A percentile compares a stretch with the other conserved stretches of the same genome.
Evolutionary conservation across 768 basidiomycete species (phyloP).

Genomic region (Candolleomyces aberdarensis): DNA sequence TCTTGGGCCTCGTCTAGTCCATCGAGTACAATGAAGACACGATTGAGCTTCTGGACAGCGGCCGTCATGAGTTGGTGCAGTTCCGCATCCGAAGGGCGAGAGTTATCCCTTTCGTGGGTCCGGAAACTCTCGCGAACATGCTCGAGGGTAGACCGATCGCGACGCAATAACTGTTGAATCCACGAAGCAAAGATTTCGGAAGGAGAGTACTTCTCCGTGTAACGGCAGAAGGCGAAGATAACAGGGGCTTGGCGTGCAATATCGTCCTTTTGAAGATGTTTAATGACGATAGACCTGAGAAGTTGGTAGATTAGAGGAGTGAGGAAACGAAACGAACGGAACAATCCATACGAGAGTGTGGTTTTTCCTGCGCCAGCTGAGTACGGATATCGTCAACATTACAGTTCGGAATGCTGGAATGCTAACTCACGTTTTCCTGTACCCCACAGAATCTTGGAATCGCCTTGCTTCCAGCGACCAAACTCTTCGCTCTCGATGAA

Average conservation of each 20-base stretch:
- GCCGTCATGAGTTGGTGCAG: neutral
- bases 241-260: neutral
- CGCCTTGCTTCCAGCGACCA: neutral
- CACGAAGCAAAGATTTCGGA: neutral
- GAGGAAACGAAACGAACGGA: too few species aligned
- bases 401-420: neutral
- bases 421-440: neutral
- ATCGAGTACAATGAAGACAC: neutral
- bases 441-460: neutral
- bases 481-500: neutral
- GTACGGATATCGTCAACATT: neutral
- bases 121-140: neutral
- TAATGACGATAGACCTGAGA: neutral
- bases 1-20: neutral
- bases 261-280: neutral
- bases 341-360: neutral
- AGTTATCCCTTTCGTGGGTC: neutral
- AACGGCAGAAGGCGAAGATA: constrained; percentile 1
- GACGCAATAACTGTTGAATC: neutral
- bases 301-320: too few species aligned
- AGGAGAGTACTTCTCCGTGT: neutral
- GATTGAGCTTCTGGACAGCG: neutral
- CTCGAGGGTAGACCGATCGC: neutral
- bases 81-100: neutral
- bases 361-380: constrained; percentile 2